Base-by-base conservation (phyloP, 1,284 basidiomycete species). In the Pseudozyma pruni region DNA sequence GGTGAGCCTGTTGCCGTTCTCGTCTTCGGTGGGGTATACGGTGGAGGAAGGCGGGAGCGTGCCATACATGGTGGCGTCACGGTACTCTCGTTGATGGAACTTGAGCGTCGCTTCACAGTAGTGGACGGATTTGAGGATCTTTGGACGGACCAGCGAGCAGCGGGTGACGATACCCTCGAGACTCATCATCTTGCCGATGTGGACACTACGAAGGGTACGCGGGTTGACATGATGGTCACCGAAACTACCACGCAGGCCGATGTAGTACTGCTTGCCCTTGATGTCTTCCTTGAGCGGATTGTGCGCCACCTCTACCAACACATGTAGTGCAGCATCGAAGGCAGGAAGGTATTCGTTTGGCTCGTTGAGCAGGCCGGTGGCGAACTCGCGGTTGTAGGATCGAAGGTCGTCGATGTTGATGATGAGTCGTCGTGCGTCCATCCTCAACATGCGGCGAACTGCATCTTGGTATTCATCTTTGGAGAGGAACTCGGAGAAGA, bases 211-310 rank as follows among this genome's bases (percentile, higher is more conserved):
- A 34, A 99, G 87, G 10, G 93, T 95, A 9, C 96, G 87, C 38
- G 96, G 96, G 83, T 91, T 98, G 84, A 95, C 92, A 83, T 98
- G 94, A 83, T 98, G 93, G 84, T 98, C 94, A 43, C 96, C 96
- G 83, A 99, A 99, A n/a, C 92, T 95, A 53, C 96, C 96, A 71
- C 91, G 90, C 82, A 98, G 89, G n/a, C 95, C 96, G 59, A 97
- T 87, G 75, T 91, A 90, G 67, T 72, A 80, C 35, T 63, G 63
- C 63, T 91, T 94, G 62, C 87, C 88, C 34, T 88, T 85, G 60
- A 93, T 89, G 48, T 92, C 89, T 84, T 94, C 90, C 85, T 96
- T 95, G 47, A 90, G 87, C 7, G 87, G 85, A 82, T 94, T 91
- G 78, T 90, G 88, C 5, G 91, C 85, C 64, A 89, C 88, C 76